Percentiles rank a stretch among this genome's conserved stretches.
Conservation (phyloP, 768 basidiomycete genomes). For the Candolleomyces eurysporus region DNA sequence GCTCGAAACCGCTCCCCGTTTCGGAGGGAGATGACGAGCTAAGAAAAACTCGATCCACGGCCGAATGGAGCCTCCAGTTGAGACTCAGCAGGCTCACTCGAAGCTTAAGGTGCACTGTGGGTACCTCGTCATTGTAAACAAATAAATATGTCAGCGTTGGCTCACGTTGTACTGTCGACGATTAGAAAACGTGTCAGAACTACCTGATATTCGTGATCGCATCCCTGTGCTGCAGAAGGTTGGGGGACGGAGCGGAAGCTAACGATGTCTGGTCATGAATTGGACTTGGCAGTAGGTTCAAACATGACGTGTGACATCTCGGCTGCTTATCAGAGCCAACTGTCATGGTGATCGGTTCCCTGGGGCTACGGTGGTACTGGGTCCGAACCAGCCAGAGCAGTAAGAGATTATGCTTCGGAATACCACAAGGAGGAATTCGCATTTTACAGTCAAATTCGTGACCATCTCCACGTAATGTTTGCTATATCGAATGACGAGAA, state of each 20-base stretch:
- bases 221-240: background rate
- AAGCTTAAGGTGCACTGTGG: background rate
- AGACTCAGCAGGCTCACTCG: no score
- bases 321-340: no score
- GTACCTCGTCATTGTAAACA: background rate
- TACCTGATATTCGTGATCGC: background rate
- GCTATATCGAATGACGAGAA: no score
- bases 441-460: no score
- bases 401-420: no score
- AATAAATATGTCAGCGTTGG: background rate
- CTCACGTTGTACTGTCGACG: background rate
- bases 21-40: background rate
- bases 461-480: no score
- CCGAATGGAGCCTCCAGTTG: no score
- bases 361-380: no score
- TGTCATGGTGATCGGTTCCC: no score
- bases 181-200: background rate
- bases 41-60: background rate
- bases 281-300: background rate
- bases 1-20: background rate
- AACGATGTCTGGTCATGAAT: background rate
- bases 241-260: background rate
- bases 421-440: no score
- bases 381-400: no score
- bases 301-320: background rate